Conservation (phyloP, 2,329 filamentous ascomycete genomes). For the Colletotrichum cereale region DNA sequence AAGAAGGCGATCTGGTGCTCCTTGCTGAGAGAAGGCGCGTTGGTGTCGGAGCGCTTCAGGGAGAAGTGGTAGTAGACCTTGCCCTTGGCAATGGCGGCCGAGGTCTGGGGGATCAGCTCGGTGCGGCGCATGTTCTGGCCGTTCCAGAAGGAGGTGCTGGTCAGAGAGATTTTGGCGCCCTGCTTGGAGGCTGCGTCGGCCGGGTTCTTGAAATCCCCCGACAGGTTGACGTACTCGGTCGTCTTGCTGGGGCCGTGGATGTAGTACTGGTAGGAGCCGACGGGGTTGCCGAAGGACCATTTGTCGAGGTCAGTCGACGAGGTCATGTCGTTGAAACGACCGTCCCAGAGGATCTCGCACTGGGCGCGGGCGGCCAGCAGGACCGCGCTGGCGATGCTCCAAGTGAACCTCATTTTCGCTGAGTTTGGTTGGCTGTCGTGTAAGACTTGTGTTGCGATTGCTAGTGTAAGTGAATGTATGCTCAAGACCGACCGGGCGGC, state of each 20-base stretch:
- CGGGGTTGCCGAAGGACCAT: constrained; percentile 77
- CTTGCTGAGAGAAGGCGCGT: constrained; percentile 70
- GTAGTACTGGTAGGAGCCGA: constrained; percentile 81
- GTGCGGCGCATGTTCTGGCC: constrained; percentile 79
- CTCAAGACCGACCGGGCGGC: constrained; percentile 34
- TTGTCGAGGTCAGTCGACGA: constrained; percentile 66
- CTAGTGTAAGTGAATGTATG: constrained; percentile 30
- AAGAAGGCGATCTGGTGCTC: constrained; percentile 77
- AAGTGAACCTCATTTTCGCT: constrained; percentile 37
- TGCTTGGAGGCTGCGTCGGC: constrained; percentile 71
- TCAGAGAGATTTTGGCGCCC: constrained; percentile 77
- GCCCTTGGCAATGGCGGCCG: constrained; percentile 71
- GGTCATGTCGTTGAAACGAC: constrained; percentile 72
- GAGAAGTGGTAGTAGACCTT: constrained; percentile 81
- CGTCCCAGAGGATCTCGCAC: constrained; percentile 68
- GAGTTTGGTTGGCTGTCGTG: neutral
- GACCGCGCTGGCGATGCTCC: constrained; percentile 37
- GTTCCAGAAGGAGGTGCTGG: constrained; percentile 76
- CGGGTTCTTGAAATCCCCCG: constrained; percentile 73
- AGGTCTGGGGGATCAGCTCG: constrained; percentile 80
- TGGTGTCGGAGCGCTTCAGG: constrained; percentile 69
- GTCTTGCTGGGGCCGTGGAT: constrained; percentile 73
- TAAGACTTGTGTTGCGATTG: constrained; percentile 7
- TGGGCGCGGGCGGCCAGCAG: constrained; percentile 37
- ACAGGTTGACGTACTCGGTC: constrained; percentile 72